Conservation (phyloP, 192 early-diverging fungal species). For the Coemansia sp. region DNA sequence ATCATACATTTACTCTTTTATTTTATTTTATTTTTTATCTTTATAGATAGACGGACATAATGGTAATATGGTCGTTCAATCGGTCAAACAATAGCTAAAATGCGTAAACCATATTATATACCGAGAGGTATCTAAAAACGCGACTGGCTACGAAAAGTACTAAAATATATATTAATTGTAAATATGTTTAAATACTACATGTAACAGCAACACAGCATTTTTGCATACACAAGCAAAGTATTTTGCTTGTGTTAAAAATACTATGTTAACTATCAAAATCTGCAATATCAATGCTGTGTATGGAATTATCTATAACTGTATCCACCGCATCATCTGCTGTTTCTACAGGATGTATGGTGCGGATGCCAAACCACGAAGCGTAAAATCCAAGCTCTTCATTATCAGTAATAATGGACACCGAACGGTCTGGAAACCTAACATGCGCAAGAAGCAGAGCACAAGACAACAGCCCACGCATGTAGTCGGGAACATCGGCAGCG, state of each 20-base stretch:
- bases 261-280: background rate
- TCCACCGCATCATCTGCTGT: background rate
- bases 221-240: background rate
- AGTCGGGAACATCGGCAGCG: conserved; percentile 32
- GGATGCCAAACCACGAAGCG: conserved; percentile 41
- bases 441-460: conserved; percentile 20
- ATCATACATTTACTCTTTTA: too few relatives aligned
- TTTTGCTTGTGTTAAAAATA: background rate
- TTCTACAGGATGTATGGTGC: conserved; percentile 2
- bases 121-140: background rate
- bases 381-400: conserved; percentile 44
- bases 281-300: background rate
- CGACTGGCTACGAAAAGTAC: background rate
- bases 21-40: too few relatives aligned
- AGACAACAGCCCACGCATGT: conserved; percentile 19
- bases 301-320: background rate
- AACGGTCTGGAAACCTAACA: conserved; percentile 3
- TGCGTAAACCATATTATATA: too few relatives aligned
- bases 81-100: too few relatives aligned
- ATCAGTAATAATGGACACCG: conserved; percentile 20
- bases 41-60: too few relatives aligned
- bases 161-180: background rate
- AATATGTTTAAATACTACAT: background rate
- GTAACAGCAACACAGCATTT: background rate
- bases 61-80: too few relatives aligned